Percentiles rank a stretch among this genome's conserved stretches.
Evolutionary conservation across 1,284 basidiomycete genomes (phyloP).

Genomic region (Flammula alnicola): DNA sequence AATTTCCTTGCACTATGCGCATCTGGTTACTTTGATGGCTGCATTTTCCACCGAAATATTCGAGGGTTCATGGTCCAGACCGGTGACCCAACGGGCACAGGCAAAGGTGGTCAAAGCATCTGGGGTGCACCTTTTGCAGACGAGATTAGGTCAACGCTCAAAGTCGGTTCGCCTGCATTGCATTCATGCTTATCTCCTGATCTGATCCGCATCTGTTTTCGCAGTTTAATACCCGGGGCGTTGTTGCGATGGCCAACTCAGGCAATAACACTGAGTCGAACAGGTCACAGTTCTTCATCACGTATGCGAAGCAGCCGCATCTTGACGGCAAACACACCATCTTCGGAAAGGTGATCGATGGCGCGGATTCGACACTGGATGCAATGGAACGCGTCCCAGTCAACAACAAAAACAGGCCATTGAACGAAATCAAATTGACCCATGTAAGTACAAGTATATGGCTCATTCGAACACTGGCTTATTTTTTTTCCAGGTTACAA

Average conservation of each 20-base stretch:
- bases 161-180: slow-evolving; percentile 53
- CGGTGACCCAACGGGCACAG: slow-evolving; percentile 82
- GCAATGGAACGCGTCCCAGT: slow-evolving; percentile 91
- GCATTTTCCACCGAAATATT: slow-evolving; percentile 93
- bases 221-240: slow-evolving; percentile 91
- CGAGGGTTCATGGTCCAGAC: slow-evolving; percentile 96
- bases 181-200: slow-evolving; percentile 12
- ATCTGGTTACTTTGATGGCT: slow-evolving; percentile 85
- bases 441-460: slow-evolving; percentile 54
- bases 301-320: slow-evolving; percentile 90
- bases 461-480: slow-evolving; percentile 11
- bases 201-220: slow-evolving; percentile 22
- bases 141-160: slow-evolving; percentile 90
- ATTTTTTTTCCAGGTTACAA: slow-evolving; percentile 67
- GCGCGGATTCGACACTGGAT: slow-evolving; percentile 87
- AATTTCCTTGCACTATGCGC: slow-evolving; percentile 96
- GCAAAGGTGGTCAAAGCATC: slow-evolving; percentile 85
- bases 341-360: slow-evolving; percentile 95
- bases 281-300: slow-evolving; percentile 95
- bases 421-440: slow-evolving; percentile 82
- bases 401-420: slow-evolving; percentile 87
- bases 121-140: slow-evolving; percentile 90
- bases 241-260: slow-evolving; percentile 97
- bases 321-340: slow-evolving; percentile 96
- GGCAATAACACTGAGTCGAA: slow-evolving; percentile 92